Evolutionary conservation across 805 yeast species (phyloP), one percentile per base, ranked within the genome.

Genomic region (Yamadazyma kitorensis): DNA sequence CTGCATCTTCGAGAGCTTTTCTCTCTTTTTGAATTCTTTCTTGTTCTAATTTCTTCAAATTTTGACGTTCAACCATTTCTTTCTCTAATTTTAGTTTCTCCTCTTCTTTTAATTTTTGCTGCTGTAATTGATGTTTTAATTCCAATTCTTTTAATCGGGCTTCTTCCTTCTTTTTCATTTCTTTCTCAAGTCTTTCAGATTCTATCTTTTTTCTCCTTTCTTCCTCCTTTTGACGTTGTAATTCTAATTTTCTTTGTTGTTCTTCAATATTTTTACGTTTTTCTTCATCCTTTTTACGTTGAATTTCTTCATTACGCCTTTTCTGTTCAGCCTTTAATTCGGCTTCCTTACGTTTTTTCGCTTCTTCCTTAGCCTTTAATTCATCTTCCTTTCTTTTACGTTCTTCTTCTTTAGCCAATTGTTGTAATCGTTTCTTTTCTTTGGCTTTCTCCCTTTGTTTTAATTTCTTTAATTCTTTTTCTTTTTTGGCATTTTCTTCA

Each of bases 361-460:
- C 62, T 25, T 57, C 68, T 41, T 60, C 64, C 31, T 54, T 57
- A 6, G 43, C 50, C 37, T 59, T 62, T 37, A 76, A 79, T 29
- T 64, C 70, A 33, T 71, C 78, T 45, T 78, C 82, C 40, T 73
- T 76, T 46, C 62, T 69, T 36, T 64, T 66, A 31, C 68, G 63
- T 46, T 77, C 85, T 43, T 78, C 84, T 48, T 79, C 86, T 40
- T 74, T 77, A 0, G 81, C 82, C 17, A 67, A 57, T 47, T 80
- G 85, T 34, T 72, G 78, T 23, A 71, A 62, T 24, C 78, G 68
- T 50, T 80, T 82, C 68, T 80, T 81, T 49, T 82, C 88, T 48
- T 76, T 79, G 27, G 78, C 78, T 56, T 80, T 81, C 47, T 83
- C 88, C 52, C 72, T 76, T 55, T 78, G 80, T 45, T 70, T 67